Conservation (phyloP, 495 filamentous ascomycete species). For the Emericellopsis terricola region DNA sequence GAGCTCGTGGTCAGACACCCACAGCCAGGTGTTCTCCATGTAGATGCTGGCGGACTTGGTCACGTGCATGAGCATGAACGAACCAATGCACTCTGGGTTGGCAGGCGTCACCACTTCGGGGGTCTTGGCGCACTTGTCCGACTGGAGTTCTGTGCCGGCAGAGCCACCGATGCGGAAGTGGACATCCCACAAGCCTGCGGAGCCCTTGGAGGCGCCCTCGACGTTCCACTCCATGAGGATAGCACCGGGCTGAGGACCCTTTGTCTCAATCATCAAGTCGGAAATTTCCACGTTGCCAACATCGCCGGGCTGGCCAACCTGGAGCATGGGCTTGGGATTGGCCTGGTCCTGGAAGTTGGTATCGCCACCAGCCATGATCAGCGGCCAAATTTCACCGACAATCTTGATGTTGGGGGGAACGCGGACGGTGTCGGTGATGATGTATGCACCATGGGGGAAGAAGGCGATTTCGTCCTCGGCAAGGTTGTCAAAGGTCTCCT, state of each 20-base stretch:
- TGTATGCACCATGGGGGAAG: constrained; percentile 83
- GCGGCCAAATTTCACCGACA: constrained; percentile 78
- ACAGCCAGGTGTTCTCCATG: constrained; percentile 88
- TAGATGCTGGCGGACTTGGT: constrained; percentile 54
- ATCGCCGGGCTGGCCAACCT: constrained; percentile 67
- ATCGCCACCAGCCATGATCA: constrained; percentile 66
- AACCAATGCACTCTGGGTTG: constrained; percentile 42
- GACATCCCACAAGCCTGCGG: constrained; percentile 76
- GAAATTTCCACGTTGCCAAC: constrained; percentile 65
- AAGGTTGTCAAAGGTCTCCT: constrained; percentile 47
- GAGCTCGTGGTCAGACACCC: constrained; percentile 88
- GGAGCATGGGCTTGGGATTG: constrained; percentile 55
- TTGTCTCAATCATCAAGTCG: constrained; percentile 65
- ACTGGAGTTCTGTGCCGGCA: constrained; percentile 64
- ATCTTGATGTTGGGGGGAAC: constrained; percentile 66
- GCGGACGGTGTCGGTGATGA: constrained; percentile 68
- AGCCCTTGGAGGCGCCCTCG: constrained; percentile 43
- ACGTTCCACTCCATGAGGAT: constrained; percentile 89
- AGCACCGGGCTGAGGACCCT: constrained; percentile 65
- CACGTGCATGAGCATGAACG: constrained; percentile 72
- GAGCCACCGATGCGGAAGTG: constrained; percentile 77
- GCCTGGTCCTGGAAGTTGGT: constrained; percentile 46
- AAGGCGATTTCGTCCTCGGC: constrained; percentile 52
- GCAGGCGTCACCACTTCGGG: constrained; percentile 37
- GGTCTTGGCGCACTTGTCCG: constrained; percentile 54